Evolutionary conservation across 2,329 filamentous ascomycete species (phyloP), one percentile per base, ranked within the genome.

Genomic region (Monosporascus sp.): DNA sequence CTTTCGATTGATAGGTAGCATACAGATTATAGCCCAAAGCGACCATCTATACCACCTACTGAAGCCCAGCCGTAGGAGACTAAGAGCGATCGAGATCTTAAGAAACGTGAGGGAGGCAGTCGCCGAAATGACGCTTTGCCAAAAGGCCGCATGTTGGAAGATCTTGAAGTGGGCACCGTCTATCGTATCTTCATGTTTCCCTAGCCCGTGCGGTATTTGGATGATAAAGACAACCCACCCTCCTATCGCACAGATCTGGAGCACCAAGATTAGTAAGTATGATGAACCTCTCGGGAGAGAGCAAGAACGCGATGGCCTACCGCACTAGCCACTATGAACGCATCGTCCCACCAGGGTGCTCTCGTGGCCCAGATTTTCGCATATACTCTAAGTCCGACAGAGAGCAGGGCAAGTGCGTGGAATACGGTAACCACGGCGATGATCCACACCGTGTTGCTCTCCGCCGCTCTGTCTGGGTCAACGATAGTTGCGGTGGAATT

Each of bases 121-220:
- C 59, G 78, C 73, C 22, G 76, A 68, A 44, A 77, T 64, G 48
- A 82, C 64, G 7, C 73, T 72, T 54, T 80, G 74, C 48, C 73
- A 70, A 57, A 74, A 79, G 25, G 70, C 67, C 41, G 73, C 71
- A 44, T 76, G 73, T 2, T 66, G 57, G 50, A 76, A 73, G 2
- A 62, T 59, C 17, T 60, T 59, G 15, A 69, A 66, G 45, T 73
- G 70, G 1, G 59, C 27, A 1, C 53, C 51, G 3, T 65, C 55
- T 37, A 79, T 65, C 3, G 71, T 71, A 4, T 65, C 54, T 9
- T 66, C 62, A 56, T 79, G 77, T 48, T 67, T 71, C 8, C 79
- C 79, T 7, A 81, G 63, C 3, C 77, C 79, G 53, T 76, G 65
- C 5, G 71, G 59, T 1, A 68, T 66, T 57, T 79, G 72, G 17